These are phyloP conservation scores for Pleomassaria siparia DNA, from an alignment of 2,329 filamentous ascomycete genomes.

Conservation along the genomic window DNA sequence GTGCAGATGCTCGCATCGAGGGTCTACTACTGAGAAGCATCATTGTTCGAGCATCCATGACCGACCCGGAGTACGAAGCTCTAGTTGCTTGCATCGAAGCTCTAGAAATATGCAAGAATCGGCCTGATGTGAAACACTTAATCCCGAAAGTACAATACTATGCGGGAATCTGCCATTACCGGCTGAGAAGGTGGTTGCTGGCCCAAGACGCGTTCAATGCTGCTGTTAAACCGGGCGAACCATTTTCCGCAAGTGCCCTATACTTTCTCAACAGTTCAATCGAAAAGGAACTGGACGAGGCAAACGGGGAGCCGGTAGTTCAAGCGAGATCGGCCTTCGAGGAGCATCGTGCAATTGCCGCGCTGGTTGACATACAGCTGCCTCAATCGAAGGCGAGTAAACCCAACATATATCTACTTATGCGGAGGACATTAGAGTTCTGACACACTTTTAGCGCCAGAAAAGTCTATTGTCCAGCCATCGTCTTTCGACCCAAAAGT, in stretches of 20 bases:
- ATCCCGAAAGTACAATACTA: constrained; percentile 31
- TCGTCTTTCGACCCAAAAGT: no score
- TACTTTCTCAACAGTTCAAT: no score
- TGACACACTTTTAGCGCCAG: not conserved
- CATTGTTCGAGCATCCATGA: constrained; percentile 22
- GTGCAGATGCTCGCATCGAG: constrained; percentile 26
- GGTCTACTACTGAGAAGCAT: constrained; percentile 34
- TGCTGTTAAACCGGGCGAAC: constrained; percentile 9
- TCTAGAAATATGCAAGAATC: constrained; percentile 27
- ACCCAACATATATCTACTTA: not conserved
- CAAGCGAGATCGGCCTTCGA: no score
- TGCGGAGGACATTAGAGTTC: not conserved
- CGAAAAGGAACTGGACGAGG: no score
- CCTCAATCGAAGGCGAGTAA: constrained; percentile 9
- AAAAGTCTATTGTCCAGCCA: no score
- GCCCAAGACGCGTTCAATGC: constrained; percentile 24
- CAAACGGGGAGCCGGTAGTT: no score
- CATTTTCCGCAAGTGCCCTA: constrained; percentile 16
- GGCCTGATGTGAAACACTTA: constrained; percentile 19
- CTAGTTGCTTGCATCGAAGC: constrained; percentile 37
- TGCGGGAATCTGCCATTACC: constrained; percentile 25
- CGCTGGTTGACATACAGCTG: constrained; percentile 22
- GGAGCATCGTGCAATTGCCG: constrained; percentile 4
- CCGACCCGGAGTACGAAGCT: constrained; percentile 29
- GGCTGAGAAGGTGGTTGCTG: constrained; percentile 23